Percentiles rank a stretch among this genome's conserved stretches.
Conservation (phyloP, 345 rosid genomes). For the Populus davidiana region DNA sequence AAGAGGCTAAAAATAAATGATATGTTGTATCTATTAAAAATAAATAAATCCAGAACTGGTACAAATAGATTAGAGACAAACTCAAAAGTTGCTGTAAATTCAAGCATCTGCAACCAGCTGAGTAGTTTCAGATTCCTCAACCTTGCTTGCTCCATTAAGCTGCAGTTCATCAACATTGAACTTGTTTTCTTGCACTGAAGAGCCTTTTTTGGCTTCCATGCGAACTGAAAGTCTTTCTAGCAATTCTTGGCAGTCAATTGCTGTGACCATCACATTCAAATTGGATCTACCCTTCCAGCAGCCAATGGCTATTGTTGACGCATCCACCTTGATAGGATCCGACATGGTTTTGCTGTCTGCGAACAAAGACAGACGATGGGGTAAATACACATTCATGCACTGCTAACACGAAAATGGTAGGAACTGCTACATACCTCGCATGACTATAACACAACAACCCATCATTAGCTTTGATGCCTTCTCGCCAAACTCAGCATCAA, state of each 20-base stretch:
- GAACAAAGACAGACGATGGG: not conserved
- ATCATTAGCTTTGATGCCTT: constrained; percentile 67
- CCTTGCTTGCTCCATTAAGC: constrained; percentile 18
- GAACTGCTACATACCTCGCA: constrained; percentile 45
- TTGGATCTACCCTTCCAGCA: constrained; percentile 90
- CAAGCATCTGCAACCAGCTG: not conserved
- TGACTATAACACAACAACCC: constrained; percentile 80
- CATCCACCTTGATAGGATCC: constrained; percentile 37
- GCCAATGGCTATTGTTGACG: constrained; percentile 71
- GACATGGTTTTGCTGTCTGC: constrained; percentile 39
- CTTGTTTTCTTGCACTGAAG: constrained; percentile 22
- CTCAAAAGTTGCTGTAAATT: not conserved
- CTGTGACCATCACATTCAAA: constrained; percentile 81
- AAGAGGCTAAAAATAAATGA: not conserved
- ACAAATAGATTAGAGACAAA: not conserved
- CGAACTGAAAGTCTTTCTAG: constrained; percentile 56
- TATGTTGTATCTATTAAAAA: not conserved
- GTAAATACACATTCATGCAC: not conserved
- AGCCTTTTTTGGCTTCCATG: constrained; percentile 28
- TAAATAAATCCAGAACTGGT: too few species aligned
- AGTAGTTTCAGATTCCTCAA: constrained; percentile 9
- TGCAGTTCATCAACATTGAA: constrained; percentile 16
- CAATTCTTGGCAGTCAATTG: constrained; percentile 77
- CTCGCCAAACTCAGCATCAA: constrained; percentile 57
- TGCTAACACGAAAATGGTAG: not conserved